These are phyloP conservation scores for Cardiospermum halicacabum DNA, from an alignment of 345 rosid species.

Conservation along the genomic window DNA sequence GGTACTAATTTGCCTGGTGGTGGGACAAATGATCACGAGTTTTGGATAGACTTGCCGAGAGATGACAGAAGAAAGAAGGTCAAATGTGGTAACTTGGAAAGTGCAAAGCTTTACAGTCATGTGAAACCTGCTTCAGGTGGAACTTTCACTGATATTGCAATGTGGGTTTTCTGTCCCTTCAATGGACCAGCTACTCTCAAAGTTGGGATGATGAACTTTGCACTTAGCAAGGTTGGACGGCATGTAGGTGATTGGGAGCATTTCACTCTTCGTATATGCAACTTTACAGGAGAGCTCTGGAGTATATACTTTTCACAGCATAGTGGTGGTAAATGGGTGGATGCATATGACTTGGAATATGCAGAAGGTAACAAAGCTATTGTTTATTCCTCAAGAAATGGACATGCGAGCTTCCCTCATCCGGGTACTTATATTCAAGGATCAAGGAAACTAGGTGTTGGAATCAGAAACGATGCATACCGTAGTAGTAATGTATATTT, in stretches of 20 bases:
- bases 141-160: constrained; percentile 69
- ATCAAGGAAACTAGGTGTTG: constrained; percentile 53
- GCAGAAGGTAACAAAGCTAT: constrained; percentile 51
- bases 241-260: constrained; percentile 98
- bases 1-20: constrained; percentile 75
- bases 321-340: constrained; percentile 82
- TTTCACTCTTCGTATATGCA: constrained; percentile 78
- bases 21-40: constrained; percentile 55
- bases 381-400: constrained; percentile 61
- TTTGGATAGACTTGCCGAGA: constrained; percentile 68
- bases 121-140: constrained; percentile 86
- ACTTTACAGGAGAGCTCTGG: constrained; percentile 74
- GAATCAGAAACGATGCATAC: constrained; percentile 69
- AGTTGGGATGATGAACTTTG: constrained; percentile 39
- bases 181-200: constrained; percentile 86
- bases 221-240: constrained; percentile 62
- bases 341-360: constrained; percentile 64
- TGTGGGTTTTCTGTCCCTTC: constrained; percentile 91
- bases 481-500: constrained; percentile 39
- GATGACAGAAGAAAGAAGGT: constrained; percentile 28
- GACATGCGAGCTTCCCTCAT: constrained; percentile 80
- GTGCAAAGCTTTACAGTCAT: constrained; percentile 71
- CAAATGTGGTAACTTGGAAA: constrained; percentile 57
- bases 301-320: constrained; percentile 85
- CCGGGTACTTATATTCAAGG: constrained; percentile 72